phyloP scores from a whole-genome alignment of 2,329 filamentous ascomycete genomes.

The Cephalotrichum gorgonifer region DNA sequence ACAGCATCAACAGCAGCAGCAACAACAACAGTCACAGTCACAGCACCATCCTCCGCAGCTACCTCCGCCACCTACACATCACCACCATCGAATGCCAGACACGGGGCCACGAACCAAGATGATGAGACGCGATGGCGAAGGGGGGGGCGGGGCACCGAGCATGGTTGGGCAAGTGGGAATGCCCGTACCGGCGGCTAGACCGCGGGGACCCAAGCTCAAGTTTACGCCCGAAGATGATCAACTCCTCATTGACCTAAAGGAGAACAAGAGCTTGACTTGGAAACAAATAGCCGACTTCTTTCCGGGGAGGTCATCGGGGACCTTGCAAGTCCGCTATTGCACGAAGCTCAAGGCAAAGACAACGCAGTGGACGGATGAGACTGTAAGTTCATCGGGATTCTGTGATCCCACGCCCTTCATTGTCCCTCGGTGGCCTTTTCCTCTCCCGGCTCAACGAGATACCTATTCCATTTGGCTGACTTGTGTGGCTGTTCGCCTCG shows the following conservation, averaged over 20 bases:
- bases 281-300: conserved; percentile 98
- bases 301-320: conserved; percentile 79
- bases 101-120: conserved; percentile 60
- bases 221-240: conserved; percentile 90
- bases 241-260: conserved; percentile 79
- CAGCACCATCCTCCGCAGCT: conserved; percentile 18
- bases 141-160: conserved; percentile 57
- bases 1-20: conserved; percentile 18
- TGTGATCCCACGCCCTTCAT: too few species aligned
- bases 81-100: conserved; percentile 72
- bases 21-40: conserved; percentile 7
- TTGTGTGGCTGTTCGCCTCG: conserved; percentile 11
- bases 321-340: conserved; percentile 87
- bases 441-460: not conserved
- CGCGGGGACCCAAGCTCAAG: conserved; percentile 82
- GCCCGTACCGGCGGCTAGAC: conserved; percentile 70
- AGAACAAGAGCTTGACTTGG: conserved; percentile 91
- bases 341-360: conserved; percentile 92
- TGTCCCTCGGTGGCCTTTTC: too few species aligned
- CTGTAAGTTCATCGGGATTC: conserved; percentile 47
- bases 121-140: conserved; percentile 47
- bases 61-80: conserved; percentile 50
- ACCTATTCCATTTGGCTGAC: conserved; percentile 10
- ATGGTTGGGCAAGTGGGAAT: conserved; percentile 81
- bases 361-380: conserved; percentile 87